Conservation (phyloP, 495 filamentous ascomycete genomes). For the Chaetomidium leptoderma region DNA sequence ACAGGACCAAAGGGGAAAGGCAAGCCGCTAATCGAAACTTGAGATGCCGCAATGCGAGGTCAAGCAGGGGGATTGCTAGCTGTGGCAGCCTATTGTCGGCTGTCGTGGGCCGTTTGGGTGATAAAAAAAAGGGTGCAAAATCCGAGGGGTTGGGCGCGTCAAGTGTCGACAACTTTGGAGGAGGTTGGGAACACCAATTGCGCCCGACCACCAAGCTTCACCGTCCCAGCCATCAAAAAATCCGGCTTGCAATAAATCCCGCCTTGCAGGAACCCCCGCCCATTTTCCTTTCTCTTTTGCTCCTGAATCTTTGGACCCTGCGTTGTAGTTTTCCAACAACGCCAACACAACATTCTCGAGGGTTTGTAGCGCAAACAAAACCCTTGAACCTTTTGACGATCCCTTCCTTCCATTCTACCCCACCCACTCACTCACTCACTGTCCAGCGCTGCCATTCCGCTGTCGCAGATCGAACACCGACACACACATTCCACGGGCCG, state of each 20-base stretch:
- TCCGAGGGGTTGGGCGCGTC: slow-evolving; percentile 31
- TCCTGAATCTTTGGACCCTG: slow-evolving; percentile 1
- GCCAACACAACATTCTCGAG: too few species aligned
- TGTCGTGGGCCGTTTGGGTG: not conserved
- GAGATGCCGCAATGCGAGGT: not conserved
- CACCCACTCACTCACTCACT: too few species aligned
- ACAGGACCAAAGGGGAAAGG: not conserved
- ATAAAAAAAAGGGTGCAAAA: slow-evolving; percentile 10
- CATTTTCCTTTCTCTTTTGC: slow-evolving; percentile 10
- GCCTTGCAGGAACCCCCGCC: slow-evolving; percentile 12
- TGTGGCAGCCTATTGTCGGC: slow-evolving; percentile 4
- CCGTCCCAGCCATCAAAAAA: slow-evolving; percentile 15
- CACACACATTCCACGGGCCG: slow-evolving; percentile 6
- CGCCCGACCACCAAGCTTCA: slow-evolving; percentile 25
- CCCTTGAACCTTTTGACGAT: not conserved
- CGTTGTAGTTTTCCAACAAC: slow-evolving; percentile 12
- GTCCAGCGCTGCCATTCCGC: not conserved
- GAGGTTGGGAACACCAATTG: slow-evolving; percentile 32
- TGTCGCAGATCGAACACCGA: not conserved
- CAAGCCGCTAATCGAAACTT: not conserved
- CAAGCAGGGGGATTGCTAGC: slow-evolving; percentile 2
- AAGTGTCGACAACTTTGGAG: slow-evolving; percentile 20
- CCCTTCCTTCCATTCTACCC: not conserved
- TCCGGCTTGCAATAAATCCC: slow-evolving; percentile 23
- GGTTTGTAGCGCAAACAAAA: too few species aligned